Conservation (phyloP, 768 basidiomycete genomes). For the Agrocybe praecox region DNA sequence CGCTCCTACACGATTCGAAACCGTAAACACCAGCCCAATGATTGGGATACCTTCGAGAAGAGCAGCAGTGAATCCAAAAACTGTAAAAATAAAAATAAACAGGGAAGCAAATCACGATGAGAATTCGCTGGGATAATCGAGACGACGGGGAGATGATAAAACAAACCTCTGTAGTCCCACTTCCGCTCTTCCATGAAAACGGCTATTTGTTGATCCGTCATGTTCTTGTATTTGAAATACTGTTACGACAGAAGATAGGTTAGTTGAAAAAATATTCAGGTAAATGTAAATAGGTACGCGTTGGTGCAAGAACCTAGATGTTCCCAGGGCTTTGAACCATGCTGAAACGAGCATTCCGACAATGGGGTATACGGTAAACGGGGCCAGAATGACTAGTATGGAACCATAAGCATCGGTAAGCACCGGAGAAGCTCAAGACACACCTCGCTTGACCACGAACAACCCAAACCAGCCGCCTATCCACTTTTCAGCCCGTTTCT, state of each 20-base stretch:
- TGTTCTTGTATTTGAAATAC: conserved; percentile 87
- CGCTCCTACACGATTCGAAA: conserved; percentile 89
- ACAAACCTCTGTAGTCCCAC: conserved; percentile 66
- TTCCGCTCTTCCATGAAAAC: conserved; percentile 91
- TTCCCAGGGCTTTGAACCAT: conserved; percentile 67
- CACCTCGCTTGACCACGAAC: conserved; percentile 52
- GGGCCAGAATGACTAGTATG: conserved; percentile 55
- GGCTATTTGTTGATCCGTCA: conserved; percentile 69
- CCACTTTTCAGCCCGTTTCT: conserved; percentile 31
- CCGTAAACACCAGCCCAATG: conserved; percentile 76
- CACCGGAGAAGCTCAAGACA: conserved; percentile 6
- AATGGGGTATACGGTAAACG: conserved; percentile 69
- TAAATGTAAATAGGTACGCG: conserved; percentile 46
- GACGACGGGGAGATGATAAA: background rate
- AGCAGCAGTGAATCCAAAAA: conserved; percentile 85
- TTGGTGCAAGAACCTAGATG: conserved; percentile 67
- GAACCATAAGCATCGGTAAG: background rate
- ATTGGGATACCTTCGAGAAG: conserved; percentile 83
- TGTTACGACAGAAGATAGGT: conserved; percentile 23
- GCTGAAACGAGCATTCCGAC: conserved; percentile 65
- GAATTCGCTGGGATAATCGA: background rate
- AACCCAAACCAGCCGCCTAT: conserved; percentile 38
- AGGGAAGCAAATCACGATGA: background rate
- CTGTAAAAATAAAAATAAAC: conserved; percentile 35
- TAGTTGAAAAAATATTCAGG: background rate